These are phyloP conservation scores for Cercophora samala DNA, from an alignment of 495 filamentous ascomycete genomes.

Conservation along the genomic window DNA sequence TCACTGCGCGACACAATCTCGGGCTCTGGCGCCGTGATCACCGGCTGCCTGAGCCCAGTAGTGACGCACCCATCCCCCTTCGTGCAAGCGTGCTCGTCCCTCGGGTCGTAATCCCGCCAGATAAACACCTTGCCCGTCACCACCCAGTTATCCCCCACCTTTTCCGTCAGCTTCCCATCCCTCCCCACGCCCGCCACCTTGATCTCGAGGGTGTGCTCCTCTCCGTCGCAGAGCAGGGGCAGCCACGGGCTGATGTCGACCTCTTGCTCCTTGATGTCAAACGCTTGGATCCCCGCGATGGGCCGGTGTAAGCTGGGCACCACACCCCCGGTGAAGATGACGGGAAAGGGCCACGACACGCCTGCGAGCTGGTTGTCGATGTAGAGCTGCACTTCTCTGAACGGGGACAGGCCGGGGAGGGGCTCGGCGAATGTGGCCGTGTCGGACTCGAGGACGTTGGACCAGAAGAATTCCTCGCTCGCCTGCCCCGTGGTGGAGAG, in stretches of 20 bases:
- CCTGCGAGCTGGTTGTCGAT: conserved; percentile 76
- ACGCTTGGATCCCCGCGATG: conserved; percentile 80
- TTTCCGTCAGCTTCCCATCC: conserved; percentile 51
- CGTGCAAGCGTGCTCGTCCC: neutral
- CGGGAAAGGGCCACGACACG: conserved; percentile 79
- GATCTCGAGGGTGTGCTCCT: conserved; percentile 68
- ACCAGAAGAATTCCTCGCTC: conserved; percentile 86
- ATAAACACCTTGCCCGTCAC: conserved; percentile 81
- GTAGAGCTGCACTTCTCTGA: conserved; percentile 76
- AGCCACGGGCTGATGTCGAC: conserved; percentile 83
- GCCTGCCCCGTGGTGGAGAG: conserved; percentile 76
- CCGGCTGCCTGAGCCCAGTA: neutral
- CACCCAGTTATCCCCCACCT: conserved; percentile 68
- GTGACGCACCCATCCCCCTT: neutral
- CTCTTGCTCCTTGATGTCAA: conserved; percentile 76
- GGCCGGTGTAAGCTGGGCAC: conserved; percentile 80
- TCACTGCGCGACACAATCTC: conserved; percentile 36
- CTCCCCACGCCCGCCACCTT: conserved; percentile 59
- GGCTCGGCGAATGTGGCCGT: conserved; percentile 57
- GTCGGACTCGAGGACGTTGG: conserved; percentile 68
- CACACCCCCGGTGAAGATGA: conserved; percentile 86
- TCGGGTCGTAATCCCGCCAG: conserved; percentile 52
- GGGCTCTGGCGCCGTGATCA: conserved; percentile 24
- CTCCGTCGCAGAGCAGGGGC: conserved; percentile 62
- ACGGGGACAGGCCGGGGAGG: conserved; percentile 71